Conservation (phyloP, 169 alveolate species). For the Plasmodium vivax region DNA sequence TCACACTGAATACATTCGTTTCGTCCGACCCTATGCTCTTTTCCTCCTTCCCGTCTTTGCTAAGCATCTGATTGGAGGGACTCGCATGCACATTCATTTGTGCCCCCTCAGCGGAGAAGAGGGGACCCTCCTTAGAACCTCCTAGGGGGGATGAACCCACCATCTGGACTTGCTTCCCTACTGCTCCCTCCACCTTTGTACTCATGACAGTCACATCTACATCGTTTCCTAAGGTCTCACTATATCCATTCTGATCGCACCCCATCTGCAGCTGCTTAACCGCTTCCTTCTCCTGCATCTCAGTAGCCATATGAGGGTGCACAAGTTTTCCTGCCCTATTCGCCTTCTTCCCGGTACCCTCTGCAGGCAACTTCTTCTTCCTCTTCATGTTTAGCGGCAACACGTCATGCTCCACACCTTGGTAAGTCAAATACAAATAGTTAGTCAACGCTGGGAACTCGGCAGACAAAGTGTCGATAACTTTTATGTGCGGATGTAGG, state of each 20-base stretch:
- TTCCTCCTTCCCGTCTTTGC: constrained; percentile 24
- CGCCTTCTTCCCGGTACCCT: neutral
- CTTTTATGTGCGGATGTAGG: constrained; percentile 85
- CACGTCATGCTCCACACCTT: constrained; percentile 86
- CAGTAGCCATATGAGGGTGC: neutral
- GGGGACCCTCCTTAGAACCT: neutral
- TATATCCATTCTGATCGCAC: neutral
- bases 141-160: neutral
- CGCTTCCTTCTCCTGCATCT: neutral
- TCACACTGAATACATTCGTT: constrained; percentile 35
- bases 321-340: neutral
- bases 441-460: constrained; percentile 91
- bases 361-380: constrained; percentile 4
- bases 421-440: constrained; percentile 90
- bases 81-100: neutral
- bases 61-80: neutral
- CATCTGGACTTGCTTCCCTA: neutral
- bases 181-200: neutral
- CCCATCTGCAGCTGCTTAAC: neutral
- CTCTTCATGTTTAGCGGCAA: constrained; percentile 78
- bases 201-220: neutral
- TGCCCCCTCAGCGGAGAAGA: neutral
- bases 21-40: constrained; percentile 58
- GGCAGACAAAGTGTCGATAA: constrained; percentile 91
- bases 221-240: neutral